Evolutionary conservation across 2,329 filamentous ascomycete genomes (phyloP), one percentile per base, ranked within the genome.

Genomic region (Nemania diffusa): DNA sequence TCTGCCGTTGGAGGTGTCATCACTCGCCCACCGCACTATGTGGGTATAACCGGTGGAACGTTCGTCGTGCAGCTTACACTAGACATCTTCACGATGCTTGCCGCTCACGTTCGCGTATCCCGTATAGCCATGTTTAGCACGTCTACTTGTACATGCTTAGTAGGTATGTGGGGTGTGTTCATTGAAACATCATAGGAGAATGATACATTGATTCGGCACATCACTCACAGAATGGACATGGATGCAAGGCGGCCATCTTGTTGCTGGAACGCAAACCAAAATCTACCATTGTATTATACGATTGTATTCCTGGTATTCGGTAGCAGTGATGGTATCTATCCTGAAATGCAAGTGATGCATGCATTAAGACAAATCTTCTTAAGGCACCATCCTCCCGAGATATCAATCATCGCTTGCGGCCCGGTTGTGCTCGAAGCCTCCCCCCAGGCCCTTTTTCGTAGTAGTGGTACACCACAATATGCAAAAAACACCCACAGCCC

Each of bases 381-480:
- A 55, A 42, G 53, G 32, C n/a, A 42, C 46, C 7, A 58, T 52
- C 53, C 53, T 17, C 34, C n/a, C 2, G 11, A 34, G 48, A n/a
- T 22, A 27, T 40, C 17, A 34, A 44, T 22, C 17, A 37, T 24
- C 48, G 20, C n/a, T 48, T 57, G 50, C 46, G 34, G 15, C 56
- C 24, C 13, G 50, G 27, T 52, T 48, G 27, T 42, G 29, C 17
- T 58, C 17, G 27, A 50, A 50, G 48, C 44, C n/a, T 15, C 51
- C 26, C 58, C 48, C 13, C n/a, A n/a, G n/a, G 24, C 32, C 56
- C 50, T 64, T 64, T 69, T 64, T n/a, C n/a, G n/a, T n/a, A 13
- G 24, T 69, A 67, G 26, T 67, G 57, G 44, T 67, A 67, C 67
- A 67, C 29, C 64, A 56, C 46, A 48, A 62, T 64, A 69, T 69